Percentiles rank a stretch among this genome's conserved stretches.
These are phyloP conservation scores for Yamadazyma jaroonii DNA, from an alignment of 1,139 yeast species.

Conservation along the genomic window DNA sequence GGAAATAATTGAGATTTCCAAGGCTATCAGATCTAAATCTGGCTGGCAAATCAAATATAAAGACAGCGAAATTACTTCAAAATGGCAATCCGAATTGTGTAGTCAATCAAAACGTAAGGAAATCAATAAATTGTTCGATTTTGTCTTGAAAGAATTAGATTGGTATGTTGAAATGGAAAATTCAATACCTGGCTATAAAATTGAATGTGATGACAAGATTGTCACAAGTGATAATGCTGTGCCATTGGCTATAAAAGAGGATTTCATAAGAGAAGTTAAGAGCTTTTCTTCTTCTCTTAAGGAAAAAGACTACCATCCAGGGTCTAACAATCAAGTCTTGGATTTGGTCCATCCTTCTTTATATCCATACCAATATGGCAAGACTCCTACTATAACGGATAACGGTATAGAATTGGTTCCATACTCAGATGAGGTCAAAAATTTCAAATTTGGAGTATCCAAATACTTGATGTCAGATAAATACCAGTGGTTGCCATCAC, in stretches of 20 bases:
- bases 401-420: slow-evolving; percentile 9
- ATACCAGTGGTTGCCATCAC: slow-evolving; percentile 34
- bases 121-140: slow-evolving; percentile 6
- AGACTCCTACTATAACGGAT: slow-evolving; percentile 21
- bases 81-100: slow-evolving; percentile 31
- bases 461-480: slow-evolving; percentile 19
- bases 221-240: slow-evolving; percentile 16
- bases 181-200: slow-evolving; percentile 10
- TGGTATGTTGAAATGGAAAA: slow-evolving; percentile 25
- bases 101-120: slow-evolving; percentile 10
- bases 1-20: slow-evolving; percentile 22
- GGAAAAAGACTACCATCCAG: slow-evolving; percentile 36
- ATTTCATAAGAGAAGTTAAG: slow-evolving; percentile 11
- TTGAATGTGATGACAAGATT: slow-evolving; percentile 20
- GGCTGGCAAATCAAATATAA: slow-evolving; percentile 33
- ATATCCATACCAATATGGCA: slow-evolving; percentile 35
- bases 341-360: slow-evolving; percentile 46
- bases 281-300: slow-evolving; percentile 15
- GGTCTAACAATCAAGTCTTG: slow-evolving; percentile 31
- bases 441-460: slow-evolving; percentile 19
- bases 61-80: slow-evolving; percentile 21
- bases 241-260: slow-evolving; percentile 7
- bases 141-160: slow-evolving; percentile 23
- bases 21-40: slow-evolving; percentile 25
- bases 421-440: slow-evolving; percentile 12